A percentile compares a stretch with the other conserved stretches of the same genome.
Evolutionary conservation across 768 basidiomycete genomes (phyloP).

Genomic region (Russula sp.): DNA sequence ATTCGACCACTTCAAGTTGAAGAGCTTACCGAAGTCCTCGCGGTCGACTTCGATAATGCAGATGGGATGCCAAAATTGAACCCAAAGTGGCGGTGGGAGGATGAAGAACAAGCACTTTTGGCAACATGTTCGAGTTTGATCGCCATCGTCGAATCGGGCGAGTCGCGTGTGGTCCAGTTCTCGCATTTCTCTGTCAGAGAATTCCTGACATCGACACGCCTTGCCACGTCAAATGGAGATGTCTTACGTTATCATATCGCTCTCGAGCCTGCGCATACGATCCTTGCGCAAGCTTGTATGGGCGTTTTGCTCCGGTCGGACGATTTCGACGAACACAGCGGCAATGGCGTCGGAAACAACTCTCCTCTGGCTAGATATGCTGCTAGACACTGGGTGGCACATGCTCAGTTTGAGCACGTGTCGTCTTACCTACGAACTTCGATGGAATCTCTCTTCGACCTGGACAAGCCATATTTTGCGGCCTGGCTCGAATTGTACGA

Average conservation of each 20-base stretch:
- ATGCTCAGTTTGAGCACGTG: not conserved
- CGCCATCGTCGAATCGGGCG: not conserved
- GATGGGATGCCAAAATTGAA: not conserved
- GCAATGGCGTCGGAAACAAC: not conserved
- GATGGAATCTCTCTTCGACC: conserved; percentile 1
- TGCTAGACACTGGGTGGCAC: not conserved
- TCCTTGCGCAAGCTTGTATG: not conserved
- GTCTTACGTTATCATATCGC: not conserved
- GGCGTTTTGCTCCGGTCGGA: not conserved
- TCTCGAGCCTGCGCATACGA: not conserved
- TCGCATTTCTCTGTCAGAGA: conserved; percentile 7
- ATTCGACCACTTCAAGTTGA: conserved; percentile 7
- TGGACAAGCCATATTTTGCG: not conserved
- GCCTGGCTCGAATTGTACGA: not conserved
- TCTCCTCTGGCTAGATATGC: not conserved
- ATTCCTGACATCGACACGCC: conserved; percentile 4
- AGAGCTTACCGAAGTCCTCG: conserved; percentile 9
- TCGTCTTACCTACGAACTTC: not conserved
- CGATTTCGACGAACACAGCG: not conserved
- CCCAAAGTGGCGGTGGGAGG: conserved; percentile 4
- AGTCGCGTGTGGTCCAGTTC: not conserved
- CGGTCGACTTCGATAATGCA: not conserved
- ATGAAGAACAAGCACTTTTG: conserved; percentile 3
- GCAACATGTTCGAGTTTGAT: not conserved
- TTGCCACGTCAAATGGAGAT: not conserved